Evolutionary conservation across 306 rosid species (phyloP).

Genomic region (Macrotyloma uniflorum): DNA sequence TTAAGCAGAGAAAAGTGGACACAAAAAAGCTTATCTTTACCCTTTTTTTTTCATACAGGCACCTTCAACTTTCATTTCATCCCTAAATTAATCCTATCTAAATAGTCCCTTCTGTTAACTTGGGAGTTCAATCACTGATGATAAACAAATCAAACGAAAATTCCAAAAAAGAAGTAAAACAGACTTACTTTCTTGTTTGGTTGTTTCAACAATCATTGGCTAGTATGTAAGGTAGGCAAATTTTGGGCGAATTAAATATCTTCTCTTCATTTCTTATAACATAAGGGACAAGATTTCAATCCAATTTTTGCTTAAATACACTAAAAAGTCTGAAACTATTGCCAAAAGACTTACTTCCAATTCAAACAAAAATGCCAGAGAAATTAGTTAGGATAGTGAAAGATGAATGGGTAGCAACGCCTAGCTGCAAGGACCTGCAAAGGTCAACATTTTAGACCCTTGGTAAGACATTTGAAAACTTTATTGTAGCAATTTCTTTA

Average conservation of each 20-base stretch:
- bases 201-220: background rate
- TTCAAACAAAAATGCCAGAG: conserved; percentile 33
- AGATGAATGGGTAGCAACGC: background rate
- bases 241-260: background rate
- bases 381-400: background rate
- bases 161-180: background rate
- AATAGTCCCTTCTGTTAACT: background rate
- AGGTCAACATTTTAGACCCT: conserved; percentile 11
- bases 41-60: too few relatives aligned
- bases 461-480: background rate
- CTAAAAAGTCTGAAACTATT: background rate
- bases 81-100: background rate
- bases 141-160: background rate
- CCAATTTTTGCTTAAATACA: conserved; percentile 8
- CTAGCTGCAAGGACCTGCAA: background rate
- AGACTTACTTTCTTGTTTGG: background rate
- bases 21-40: too few relatives aligned
- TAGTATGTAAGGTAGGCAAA: background rate
- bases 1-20: too few relatives aligned
- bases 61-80: background rate
- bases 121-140: background rate
- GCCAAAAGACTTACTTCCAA: background rate
- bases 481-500: background rate
- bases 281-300: background rate
- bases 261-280: background rate